phyloP scores from a whole-genome alignment of 768 basidiomycete genomes.

The Lactarius indigo region DNA sequence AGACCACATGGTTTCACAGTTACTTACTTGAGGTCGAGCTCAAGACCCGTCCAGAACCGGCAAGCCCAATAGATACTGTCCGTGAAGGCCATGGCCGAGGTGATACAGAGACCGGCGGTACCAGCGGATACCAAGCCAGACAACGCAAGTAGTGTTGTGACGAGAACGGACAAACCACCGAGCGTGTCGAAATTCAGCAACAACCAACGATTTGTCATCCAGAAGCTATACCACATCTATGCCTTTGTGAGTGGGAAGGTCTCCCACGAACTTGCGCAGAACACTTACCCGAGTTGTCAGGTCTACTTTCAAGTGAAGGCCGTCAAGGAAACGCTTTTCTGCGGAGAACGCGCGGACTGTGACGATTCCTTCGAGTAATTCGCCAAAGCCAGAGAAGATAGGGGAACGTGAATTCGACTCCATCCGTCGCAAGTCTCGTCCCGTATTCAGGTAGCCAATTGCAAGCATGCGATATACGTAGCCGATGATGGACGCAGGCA shows the following conservation, averaged over 20 bases:
- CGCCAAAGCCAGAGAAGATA: slow-evolving; percentile 79
- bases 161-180: slow-evolving; percentile 67
- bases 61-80: slow-evolving; percentile 49
- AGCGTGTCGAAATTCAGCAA: slow-evolving; percentile 78
- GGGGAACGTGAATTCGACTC: slow-evolving; percentile 86
- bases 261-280: neutral
- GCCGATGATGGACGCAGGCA: slow-evolving; percentile 74
- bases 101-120: slow-evolving; percentile 69
- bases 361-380: slow-evolving; percentile 85
- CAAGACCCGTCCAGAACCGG: slow-evolving; percentile 52
- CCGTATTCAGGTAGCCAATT: slow-evolving; percentile 72
- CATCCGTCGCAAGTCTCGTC: slow-evolving; percentile 83
- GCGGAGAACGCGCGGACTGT: slow-evolving; percentile 89
- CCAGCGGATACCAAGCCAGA: slow-evolving; percentile 56
- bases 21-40: slow-evolving; percentile 71
- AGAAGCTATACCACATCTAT: slow-evolving; percentile 82
- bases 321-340: slow-evolving; percentile 72
- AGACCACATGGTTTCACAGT: neutral
- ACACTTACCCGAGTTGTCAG: slow-evolving; percentile 63
- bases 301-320: slow-evolving; percentile 70
- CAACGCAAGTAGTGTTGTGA: slow-evolving; percentile 75
- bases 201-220: slow-evolving; percentile 90
- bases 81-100: slow-evolving; percentile 66
- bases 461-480: slow-evolving; percentile 67
- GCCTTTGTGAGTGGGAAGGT: neutral